Evolutionary conservation across 106 monocot genomes (phyloP).

Genomic region (Dioscorea alata): DNA sequence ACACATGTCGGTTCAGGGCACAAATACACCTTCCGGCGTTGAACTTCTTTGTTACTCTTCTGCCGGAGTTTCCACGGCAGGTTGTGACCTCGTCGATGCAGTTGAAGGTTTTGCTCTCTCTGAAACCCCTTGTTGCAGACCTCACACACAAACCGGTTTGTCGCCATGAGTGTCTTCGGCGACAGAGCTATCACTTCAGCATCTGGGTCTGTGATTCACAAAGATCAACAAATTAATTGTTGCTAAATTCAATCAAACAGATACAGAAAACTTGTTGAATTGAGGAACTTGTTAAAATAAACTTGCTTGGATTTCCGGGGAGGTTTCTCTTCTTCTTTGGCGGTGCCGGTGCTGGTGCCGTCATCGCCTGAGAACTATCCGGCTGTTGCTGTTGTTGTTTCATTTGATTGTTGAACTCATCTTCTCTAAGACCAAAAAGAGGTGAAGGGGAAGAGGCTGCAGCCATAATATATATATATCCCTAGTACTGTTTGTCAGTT

Average conservation of each 20-base stretch:
- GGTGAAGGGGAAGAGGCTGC: conserved; percentile 28
- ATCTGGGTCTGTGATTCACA: conserved; percentile 2
- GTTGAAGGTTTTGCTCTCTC: conserved; percentile 10
- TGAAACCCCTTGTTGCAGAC: conserved; percentile 14
- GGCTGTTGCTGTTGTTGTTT: conserved; percentile 17
- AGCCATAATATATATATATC: neutral
- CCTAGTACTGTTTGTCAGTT: too few species aligned
- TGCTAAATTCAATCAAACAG: too few species aligned
- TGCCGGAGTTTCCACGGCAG: conserved; percentile 17
- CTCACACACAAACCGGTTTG: conserved; percentile 15
- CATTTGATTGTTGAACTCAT: conserved; percentile 28
- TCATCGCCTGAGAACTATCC: conserved; percentile 4
- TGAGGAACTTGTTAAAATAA: neutral
- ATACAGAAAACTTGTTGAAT: too few species aligned
- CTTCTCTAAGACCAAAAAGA: conserved; percentile 37
- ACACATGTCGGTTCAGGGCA: conserved; percentile 44
- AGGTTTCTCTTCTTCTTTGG: conserved; percentile 54
- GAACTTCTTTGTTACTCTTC: conserved; percentile 8
- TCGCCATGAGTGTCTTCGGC: conserved; percentile 16
- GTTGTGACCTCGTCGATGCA: conserved; percentile 9
- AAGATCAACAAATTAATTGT: neutral
- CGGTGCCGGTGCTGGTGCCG: too few species aligned
- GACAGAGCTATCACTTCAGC: conserved; percentile 15
- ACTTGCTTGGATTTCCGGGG: conserved; percentile 67
- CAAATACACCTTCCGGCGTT: conserved; percentile 24